A percentile compares a stretch with the other conserved stretches of the same genome.
Evolutionary conservation across 2,329 filamentous ascomycete genomes (phyloP).

Genomic region (Davidsoniella eucalypti): DNA sequence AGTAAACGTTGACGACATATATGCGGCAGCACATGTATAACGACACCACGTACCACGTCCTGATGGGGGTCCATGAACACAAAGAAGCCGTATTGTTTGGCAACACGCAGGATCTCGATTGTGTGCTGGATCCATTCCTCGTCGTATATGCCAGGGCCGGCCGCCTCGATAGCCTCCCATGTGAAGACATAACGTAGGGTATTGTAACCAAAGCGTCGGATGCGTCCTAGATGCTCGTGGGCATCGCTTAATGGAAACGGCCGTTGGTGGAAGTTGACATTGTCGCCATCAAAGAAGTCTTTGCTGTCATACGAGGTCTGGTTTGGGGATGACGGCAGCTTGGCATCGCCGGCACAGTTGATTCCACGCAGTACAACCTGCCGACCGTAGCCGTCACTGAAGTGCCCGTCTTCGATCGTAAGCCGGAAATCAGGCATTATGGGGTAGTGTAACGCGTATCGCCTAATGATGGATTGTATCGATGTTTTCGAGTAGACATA

Average conservation of each 20-base stretch:
- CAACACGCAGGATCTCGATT: conserved; percentile 64
- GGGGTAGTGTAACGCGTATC: too few relatives aligned
- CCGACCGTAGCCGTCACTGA: conserved; percentile 65
- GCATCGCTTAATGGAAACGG: conserved; percentile 76
- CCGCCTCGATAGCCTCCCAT: conserved; percentile 96
- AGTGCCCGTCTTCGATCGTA: conserved; percentile 68
- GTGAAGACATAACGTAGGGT: conserved; percentile 94
- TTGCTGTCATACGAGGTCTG: conserved; percentile 63
- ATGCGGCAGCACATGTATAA: not conserved
- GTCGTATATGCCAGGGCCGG: conserved; percentile 80
- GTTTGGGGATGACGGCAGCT: conserved; percentile 68
- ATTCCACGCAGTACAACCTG: conserved; percentile 85
- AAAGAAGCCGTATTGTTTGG: conserved; percentile 84
- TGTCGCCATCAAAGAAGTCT: conserved; percentile 83
- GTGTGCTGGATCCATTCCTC: conserved; percentile 88
- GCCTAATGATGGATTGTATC: too few relatives aligned
- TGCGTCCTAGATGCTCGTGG: conserved; percentile 65
- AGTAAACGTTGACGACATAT: conserved; percentile 15
- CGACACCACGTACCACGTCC: conserved; percentile 55
- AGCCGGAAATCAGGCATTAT: conserved; percentile 57
- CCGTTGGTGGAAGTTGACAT: conserved; percentile 71
- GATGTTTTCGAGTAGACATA: too few relatives aligned
- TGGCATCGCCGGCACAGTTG: conserved; percentile 82
- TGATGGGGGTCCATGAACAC: conserved; percentile 98
- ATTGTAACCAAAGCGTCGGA: conserved; percentile 88